Conservation (phyloP, 306 rosid species). For the Lathyrus oleraceus region DNA sequence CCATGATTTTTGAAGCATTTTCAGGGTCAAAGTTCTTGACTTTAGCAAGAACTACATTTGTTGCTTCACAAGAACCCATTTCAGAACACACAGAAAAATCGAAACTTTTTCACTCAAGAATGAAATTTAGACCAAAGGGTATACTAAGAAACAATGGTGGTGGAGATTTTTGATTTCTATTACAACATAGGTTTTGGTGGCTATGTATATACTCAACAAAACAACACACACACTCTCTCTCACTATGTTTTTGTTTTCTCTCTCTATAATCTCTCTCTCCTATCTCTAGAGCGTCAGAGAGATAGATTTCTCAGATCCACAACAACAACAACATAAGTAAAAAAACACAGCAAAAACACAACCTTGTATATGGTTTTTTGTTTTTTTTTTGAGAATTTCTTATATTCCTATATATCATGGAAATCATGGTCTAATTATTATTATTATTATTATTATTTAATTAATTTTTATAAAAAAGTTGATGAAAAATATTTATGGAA, state of each 20-base stretch:
- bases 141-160: neutral
- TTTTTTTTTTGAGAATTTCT: neutral
- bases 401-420: neutral
- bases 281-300: constrained; percentile 44
- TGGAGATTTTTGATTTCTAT: constrained; percentile 15
- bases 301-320: constrained; percentile 49
- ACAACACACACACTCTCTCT: constrained; percentile 17
- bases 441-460: too few species aligned
- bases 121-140: neutral
- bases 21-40: constrained; percentile 79
- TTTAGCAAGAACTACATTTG: constrained; percentile 63
- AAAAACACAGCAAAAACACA: neutral
- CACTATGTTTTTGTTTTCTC: constrained; percentile 13
- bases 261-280: constrained; percentile 58
- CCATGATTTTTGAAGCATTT: constrained; percentile 90
- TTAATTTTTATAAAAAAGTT: neutral
- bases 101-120: neutral
- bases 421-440: neutral
- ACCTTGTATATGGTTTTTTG: neutral
- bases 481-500: constrained; percentile 18
- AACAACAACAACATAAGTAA: constrained; percentile 37
- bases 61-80: constrained; percentile 87
- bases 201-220: neutral
- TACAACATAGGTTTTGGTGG: constrained; percentile 47
- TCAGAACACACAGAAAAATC: neutral